Evolutionary conservation across 371 early-diverging fungal genomes (phyloP).

Genomic region (Apophysomyces variabilis): DNA sequence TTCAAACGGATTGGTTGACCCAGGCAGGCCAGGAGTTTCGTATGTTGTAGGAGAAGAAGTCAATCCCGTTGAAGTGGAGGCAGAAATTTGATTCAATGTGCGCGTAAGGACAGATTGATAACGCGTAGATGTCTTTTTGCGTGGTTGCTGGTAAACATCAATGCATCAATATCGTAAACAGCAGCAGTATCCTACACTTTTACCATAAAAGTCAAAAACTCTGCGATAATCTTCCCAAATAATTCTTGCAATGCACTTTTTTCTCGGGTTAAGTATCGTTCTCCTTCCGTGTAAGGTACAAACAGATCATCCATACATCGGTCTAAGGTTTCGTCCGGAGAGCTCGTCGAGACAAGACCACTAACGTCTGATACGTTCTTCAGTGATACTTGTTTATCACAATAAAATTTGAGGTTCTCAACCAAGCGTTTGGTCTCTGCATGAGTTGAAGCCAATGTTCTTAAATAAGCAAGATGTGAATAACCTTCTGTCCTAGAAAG

Average conservation of each 20-base stretch:
- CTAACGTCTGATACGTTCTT: constrained; percentile 29
- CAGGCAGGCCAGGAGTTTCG: constrained; percentile 3
- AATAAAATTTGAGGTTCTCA: constrained; percentile 68
- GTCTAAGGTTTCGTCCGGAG: constrained; percentile 71
- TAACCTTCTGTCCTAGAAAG: constrained; percentile 70
- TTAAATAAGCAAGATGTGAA: constrained; percentile 80
- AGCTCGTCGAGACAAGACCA: constrained; percentile 45
- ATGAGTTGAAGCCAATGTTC: constrained; percentile 78
- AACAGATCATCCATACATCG: constrained; percentile 94
- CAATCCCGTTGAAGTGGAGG: constrained; percentile 38
- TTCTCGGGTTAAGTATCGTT: constrained; percentile 85
- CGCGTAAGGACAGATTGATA: constrained; percentile 72
- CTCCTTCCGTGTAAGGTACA: constrained; percentile 90
- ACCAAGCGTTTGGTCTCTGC: constrained; percentile 77
- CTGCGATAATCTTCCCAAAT: constrained; percentile 60
- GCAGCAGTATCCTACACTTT: background rate
- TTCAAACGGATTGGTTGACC: constrained; percentile 23
- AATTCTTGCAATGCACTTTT: constrained; percentile 63
- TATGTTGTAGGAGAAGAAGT: background rate
- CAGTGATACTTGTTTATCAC: constrained; percentile 58
- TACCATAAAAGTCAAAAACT: constrained; percentile 52
- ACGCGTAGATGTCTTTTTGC: constrained; percentile 58
- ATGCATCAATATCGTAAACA: too few relatives aligned
- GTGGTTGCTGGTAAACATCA: constrained; percentile 49
- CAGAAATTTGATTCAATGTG: constrained; percentile 73